Conservation (phyloP, 2,329 filamentous ascomycete species). For the Aspergillus pseudoterreus region DNA sequence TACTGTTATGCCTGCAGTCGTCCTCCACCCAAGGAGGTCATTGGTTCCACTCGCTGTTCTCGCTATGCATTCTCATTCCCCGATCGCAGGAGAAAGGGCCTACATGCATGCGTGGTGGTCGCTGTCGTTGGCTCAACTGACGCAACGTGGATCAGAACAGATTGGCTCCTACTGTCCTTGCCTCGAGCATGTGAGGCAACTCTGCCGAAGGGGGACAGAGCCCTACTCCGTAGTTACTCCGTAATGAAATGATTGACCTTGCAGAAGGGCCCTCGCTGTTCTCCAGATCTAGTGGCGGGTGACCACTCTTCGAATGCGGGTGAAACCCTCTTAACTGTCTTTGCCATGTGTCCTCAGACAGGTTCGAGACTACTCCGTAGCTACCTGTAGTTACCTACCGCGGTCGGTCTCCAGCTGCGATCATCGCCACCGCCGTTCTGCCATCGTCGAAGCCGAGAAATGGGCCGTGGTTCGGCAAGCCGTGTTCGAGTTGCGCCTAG, state of each 20-base stretch:
- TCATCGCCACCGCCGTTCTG: too few species aligned
- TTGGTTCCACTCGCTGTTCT: conserved; percentile 2
- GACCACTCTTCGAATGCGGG: neutral
- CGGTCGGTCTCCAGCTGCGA: too few species aligned
- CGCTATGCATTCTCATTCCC: conserved; percentile 3
- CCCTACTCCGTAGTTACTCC: neutral
- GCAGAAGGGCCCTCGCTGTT: neutral
- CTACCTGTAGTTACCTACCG: too few species aligned
- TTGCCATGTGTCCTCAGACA: neutral
- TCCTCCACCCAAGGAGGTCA: conserved; percentile 2
- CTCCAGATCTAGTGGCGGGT: neutral
- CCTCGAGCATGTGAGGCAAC: neutral
- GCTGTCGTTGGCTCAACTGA: neutral
- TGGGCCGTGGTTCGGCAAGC: too few species aligned
- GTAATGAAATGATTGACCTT: neutral
- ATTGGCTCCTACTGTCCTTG: neutral
- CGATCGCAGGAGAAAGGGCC: neutral
- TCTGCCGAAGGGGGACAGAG: neutral
- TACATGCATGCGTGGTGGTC: neutral
- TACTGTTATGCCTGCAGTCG: neutral
- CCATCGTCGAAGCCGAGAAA: too few species aligned
- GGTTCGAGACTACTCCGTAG: neutral
- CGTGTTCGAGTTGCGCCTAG: too few species aligned
- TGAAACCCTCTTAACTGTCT: neutral
- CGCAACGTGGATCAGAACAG: neutral